phyloP scores from a whole-genome alignment of 2,329 filamentous ascomycete species.

The Clonostachys chloroleuca region DNA sequence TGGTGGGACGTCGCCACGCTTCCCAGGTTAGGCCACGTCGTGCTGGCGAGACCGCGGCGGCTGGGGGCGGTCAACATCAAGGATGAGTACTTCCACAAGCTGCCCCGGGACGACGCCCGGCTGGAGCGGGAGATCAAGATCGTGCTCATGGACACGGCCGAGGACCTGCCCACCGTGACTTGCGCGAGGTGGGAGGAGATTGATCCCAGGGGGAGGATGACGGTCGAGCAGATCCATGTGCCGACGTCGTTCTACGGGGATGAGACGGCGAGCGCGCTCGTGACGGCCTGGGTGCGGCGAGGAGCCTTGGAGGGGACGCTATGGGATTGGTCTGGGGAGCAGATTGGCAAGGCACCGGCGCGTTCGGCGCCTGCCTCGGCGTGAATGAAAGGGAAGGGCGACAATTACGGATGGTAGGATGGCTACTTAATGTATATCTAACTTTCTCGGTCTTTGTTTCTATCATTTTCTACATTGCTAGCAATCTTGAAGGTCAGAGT shows the following conservation, averaged over 20 bases:
- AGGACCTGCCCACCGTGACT: conserved; percentile 9
- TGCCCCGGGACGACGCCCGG: conserved; percentile 16
- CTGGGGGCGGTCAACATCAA: conserved; percentile 29
- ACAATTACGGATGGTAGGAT: no score
- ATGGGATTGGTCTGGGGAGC: conserved; percentile 23
- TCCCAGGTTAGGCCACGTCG: conserved; percentile 29
- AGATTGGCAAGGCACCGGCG: neutral
- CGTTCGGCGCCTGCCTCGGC: neutral
- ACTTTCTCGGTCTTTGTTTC: no score
- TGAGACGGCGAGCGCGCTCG: conserved; percentile 25
- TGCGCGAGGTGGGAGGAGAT: conserved; percentile 23
- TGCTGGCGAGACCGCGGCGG: conserved; percentile 31
- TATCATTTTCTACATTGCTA: no score
- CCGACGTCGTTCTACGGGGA: conserved; percentile 31
- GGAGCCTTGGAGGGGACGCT: conserved; percentile 32
- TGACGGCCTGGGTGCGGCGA: conserved; percentile 32
- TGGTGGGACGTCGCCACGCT: conserved; percentile 31
- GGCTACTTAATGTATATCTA: no score
- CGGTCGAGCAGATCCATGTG: conserved; percentile 30
- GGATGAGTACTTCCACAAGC: conserved; percentile 30
- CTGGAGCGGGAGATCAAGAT: conserved; percentile 19
- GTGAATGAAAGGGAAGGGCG: neutral
- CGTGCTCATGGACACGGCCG: conserved; percentile 21
- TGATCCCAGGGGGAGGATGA: conserved; percentile 28
- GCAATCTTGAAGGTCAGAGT: no score